These are phyloP conservation scores for Candida arabinofermentans DNA, from an alignment of 805 yeast species.

Conservation along the genomic window DNA sequence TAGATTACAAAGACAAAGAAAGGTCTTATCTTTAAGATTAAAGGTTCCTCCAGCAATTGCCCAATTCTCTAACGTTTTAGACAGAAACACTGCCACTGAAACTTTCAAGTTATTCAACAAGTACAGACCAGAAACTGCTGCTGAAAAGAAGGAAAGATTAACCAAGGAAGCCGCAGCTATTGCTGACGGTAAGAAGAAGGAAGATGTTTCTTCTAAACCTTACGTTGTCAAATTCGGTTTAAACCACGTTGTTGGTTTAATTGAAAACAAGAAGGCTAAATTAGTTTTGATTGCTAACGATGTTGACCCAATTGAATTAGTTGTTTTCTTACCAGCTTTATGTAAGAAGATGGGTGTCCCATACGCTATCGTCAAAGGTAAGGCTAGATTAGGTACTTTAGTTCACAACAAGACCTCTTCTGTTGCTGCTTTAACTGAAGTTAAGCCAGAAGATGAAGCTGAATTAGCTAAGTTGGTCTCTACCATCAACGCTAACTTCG, in stretches of 20 bases:
- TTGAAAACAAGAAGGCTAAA: slow-evolving; percentile 97
- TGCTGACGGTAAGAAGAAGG: slow-evolving; percentile 94
- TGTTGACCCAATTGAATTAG: slow-evolving; percentile 97
- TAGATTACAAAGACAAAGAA: slow-evolving; percentile 96
- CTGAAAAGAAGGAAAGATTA: slow-evolving; percentile 97
- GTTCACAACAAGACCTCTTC: slow-evolving; percentile 96
- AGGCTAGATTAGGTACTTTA: slow-evolving; percentile 94
- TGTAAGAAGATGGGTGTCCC: slow-evolving; percentile 99
- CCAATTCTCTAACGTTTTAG: slow-evolving; percentile 91
- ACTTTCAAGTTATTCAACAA: slow-evolving; percentile 94
- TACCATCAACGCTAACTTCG: slow-evolving; percentile 86
- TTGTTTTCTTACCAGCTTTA: slow-evolving; percentile 92
- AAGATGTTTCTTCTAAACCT: slow-evolving; percentile 94
- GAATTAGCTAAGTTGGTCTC: slow-evolving; percentile 87
- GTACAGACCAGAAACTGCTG: slow-evolving; percentile 95
- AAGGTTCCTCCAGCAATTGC: slow-evolving; percentile 97
- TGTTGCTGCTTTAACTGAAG: slow-evolving; percentile 94
- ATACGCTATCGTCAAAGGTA: slow-evolving; percentile 94
- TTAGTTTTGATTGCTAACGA: slow-evolving; percentile 95
- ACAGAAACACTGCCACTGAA: slow-evolving; percentile 97
- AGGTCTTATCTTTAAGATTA: slow-evolving; percentile 86
- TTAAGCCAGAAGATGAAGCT: slow-evolving; percentile 86
- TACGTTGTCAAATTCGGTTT: slow-evolving; percentile 94
- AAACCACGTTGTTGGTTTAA: slow-evolving; percentile 92
- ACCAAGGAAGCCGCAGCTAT: slow-evolving; percentile 97